A percentile compares a stretch with the other conserved stretches of the same genome.
These are phyloP conservation scores for Trametes hirsuta DNA, from an alignment of 1,284 basidiomycete species.

Conservation along the genomic window DNA sequence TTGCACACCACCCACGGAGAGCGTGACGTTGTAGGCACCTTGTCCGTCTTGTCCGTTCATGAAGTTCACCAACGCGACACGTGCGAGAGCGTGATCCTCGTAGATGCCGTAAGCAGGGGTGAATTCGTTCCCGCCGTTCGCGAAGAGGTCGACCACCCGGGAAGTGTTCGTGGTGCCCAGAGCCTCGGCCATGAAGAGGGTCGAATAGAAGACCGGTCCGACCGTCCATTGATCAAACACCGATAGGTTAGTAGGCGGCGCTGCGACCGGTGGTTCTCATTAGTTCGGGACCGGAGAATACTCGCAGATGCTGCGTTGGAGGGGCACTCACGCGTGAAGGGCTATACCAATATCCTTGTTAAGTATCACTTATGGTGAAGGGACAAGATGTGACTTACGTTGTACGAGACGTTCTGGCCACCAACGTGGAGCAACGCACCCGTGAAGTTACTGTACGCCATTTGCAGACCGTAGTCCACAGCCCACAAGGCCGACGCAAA, in stretches of 20 bases:
- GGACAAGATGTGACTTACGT: conserved; percentile 44
- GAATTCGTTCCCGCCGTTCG: conserved; percentile 51
- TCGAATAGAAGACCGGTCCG: conserved; percentile 70
- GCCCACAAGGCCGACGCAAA: conserved; percentile 55
- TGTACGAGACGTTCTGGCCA: conserved; percentile 70
- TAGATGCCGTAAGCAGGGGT: conserved; percentile 79
- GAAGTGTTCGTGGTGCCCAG: conserved; percentile 63
- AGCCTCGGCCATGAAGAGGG: conserved; percentile 68
- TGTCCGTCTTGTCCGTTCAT: conserved; percentile 53
- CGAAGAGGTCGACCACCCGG: conserved; percentile 61
- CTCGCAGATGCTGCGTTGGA: not conserved
- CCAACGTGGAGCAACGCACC: conserved; percentile 65
- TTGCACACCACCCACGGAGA: conserved; percentile 47
- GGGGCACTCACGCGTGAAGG: conserved; percentile 49
- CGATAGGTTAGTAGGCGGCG: conserved; percentile 65
- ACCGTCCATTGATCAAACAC: conserved; percentile 63
- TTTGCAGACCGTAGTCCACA: conserved; percentile 41
- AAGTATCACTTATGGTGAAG: no score
- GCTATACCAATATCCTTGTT: conserved; percentile 20
- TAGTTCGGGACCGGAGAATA: not conserved
- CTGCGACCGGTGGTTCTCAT: conserved; percentile 29
- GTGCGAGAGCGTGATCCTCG: conserved; percentile 55
- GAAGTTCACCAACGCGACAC: conserved; percentile 72
- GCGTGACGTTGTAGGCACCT: conserved; percentile 49
- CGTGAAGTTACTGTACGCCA: conserved; percentile 61